Percentiles rank a stretch among this genome's conserved stretches.
These are phyloP conservation scores for Guillardia theta DNA, from an alignment of 78 protist genomes.

Conservation along the genomic window DNA sequence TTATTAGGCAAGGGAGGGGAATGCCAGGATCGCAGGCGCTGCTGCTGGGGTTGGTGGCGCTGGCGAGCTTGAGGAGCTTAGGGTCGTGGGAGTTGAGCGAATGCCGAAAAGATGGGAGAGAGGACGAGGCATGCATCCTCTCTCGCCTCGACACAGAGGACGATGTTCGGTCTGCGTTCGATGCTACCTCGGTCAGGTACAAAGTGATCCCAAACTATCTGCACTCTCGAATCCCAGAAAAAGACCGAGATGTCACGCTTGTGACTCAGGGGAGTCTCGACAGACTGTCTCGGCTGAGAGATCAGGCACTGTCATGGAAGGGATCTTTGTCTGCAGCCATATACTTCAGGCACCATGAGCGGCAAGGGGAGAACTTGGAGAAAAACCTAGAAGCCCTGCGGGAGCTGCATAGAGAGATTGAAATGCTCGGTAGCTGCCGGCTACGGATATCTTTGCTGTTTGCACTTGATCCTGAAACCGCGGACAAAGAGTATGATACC, in stretches of 20 bases:
- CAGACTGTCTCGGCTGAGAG: not conserved
- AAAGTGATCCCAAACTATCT: not conserved
- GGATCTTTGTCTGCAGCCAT: conserved; percentile 33
- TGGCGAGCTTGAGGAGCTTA: no score
- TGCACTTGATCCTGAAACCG: not conserved
- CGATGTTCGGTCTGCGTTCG: not conserved
- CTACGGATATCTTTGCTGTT: not conserved
- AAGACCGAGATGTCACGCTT: not conserved
- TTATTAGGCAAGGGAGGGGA: no score
- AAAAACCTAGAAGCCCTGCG: not conserved
- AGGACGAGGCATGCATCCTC: no score
- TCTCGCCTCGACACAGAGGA: not conserved
- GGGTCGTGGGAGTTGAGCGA: no score
- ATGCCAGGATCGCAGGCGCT: no score
- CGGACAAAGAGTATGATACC: not conserved
- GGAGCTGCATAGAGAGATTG: not conserved
- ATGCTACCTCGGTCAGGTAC: not conserved
- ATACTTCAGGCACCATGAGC: not conserved
- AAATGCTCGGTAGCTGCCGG: not conserved
- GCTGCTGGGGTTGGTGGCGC: no score
- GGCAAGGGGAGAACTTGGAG: not conserved
- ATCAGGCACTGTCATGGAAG: not conserved
- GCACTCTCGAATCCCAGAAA: not conserved
- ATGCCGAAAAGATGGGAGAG: no score
- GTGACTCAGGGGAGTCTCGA: conserved; percentile 48